Evolutionary conservation across 441 rosid genomes (phyloP).

Genomic region (Dalechampia spathulata): DNA sequence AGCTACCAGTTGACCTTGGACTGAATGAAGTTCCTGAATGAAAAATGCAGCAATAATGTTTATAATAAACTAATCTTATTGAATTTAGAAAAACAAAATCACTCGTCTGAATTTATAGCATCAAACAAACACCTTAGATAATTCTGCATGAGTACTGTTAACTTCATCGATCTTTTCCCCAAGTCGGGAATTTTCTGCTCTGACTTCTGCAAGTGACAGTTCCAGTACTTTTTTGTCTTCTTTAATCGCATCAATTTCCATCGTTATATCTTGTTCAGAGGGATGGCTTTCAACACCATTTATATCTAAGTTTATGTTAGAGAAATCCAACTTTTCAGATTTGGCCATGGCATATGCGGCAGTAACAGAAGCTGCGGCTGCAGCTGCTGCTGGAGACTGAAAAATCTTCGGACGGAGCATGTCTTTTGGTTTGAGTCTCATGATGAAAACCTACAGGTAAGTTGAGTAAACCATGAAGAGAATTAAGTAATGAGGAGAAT

Average conservation of each 20-base stretch:
- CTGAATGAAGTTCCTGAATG: slow-evolving; percentile 69
- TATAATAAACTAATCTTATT: slow-evolving; percentile 9
- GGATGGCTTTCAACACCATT: slow-evolving; percentile 31
- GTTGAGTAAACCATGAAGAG: slow-evolving; percentile 11
- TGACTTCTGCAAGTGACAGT: slow-evolving; percentile 45
- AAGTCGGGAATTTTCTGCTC: slow-evolving; percentile 51
- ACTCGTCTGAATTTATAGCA: neutral
- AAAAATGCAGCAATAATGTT: slow-evolving; percentile 5
- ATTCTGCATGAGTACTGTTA: slow-evolving; percentile 54
- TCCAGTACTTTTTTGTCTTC: slow-evolving; percentile 63
- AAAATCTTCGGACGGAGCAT: slow-evolving; percentile 66
- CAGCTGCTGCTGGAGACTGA: slow-evolving; percentile 95
- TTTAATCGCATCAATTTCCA: slow-evolving; percentile 45
- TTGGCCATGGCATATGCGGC: slow-evolving; percentile 92
- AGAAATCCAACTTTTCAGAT: slow-evolving; percentile 64
- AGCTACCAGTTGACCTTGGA: slow-evolving; percentile 74
- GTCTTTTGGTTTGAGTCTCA: slow-evolving; percentile 71
- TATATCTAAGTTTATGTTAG: slow-evolving; percentile 31
- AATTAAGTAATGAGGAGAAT: neutral
- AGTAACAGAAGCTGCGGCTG: slow-evolving; percentile 96
- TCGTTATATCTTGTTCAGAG: slow-evolving; percentile 31
- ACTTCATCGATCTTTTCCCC: slow-evolving; percentile 71
- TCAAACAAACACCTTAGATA: slow-evolving; percentile 48
- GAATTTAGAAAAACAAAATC: neutral
- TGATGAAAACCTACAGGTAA: slow-evolving; percentile 52